phyloP scores from a whole-genome alignment of 345 rosid genomes.

The Euphorbia peplus region DNA sequence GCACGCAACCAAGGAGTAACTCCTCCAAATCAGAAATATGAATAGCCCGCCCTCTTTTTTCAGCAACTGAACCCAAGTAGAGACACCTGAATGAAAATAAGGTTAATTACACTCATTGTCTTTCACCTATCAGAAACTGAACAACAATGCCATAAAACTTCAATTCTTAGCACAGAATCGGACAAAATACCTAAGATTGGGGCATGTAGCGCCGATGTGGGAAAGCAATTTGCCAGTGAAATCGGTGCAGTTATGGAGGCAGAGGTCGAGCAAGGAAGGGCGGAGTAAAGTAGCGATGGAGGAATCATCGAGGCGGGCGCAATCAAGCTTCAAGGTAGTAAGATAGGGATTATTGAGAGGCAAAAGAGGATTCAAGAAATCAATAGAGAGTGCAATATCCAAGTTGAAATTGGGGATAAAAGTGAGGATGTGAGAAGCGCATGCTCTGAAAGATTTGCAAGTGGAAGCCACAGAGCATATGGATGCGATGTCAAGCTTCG shows the following conservation, averaged over 20 bases:
- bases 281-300: conserved; percentile 47
- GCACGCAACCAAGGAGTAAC: conserved; percentile 69
- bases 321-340: conserved; percentile 73
- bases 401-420: conserved; percentile 74
- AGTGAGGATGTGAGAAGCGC: conserved; percentile 64
- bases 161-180: too few relatives aligned
- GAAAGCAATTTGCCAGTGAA: conserved; percentile 77
- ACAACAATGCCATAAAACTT: too few relatives aligned
- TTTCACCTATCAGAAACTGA: too few relatives aligned
- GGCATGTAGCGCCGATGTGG: conserved; percentile 68
- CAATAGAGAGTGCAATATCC: conserved; percentile 57
- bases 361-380: conserved; percentile 60
- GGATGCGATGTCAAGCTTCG: conserved; percentile 74
- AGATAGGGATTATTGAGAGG: conserved; percentile 66
- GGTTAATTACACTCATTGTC: too few relatives aligned
- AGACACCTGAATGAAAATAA: conserved; percentile 66
- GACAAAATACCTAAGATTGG: conserved; percentile 51
- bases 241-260: conserved; percentile 62
- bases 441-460: conserved; percentile 46
- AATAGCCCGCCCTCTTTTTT: conserved; percentile 68
- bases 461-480: conserved; percentile 76
- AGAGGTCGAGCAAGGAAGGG: conserved; percentile 67
- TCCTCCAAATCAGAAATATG: conserved; percentile 71
- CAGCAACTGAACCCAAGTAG: conserved; percentile 82
- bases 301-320: conserved; percentile 65